Evolutionary conservation across 352 stramenopile species (phyloP).

Genomic region (Phytophthora sp.): DNA sequence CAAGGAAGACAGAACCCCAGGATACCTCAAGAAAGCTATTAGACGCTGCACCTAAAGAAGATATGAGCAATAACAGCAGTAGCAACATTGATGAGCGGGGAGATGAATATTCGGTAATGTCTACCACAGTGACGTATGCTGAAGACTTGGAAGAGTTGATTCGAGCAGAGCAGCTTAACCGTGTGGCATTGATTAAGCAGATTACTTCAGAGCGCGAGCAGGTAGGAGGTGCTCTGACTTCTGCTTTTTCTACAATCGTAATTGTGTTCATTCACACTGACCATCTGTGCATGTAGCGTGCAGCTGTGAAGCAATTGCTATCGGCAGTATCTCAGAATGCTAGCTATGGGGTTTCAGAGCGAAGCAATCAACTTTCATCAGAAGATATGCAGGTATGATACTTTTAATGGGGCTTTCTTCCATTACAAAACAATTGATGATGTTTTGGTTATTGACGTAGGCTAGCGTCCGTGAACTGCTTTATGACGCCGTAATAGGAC

Average conservation of each 20-base stretch:
- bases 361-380: slow-evolving; percentile 30
- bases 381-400: slow-evolving; percentile 27
- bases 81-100: too few species aligned
- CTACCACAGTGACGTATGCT: slow-evolving; percentile 27
- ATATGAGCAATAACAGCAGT: too few species aligned
- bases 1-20: slow-evolving; percentile 10
- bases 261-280: too few species aligned
- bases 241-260: too few species aligned
- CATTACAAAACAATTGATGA: too few species aligned
- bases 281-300: slow-evolving; percentile 24
- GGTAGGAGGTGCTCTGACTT: slow-evolving; percentile 26
- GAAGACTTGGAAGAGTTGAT: slow-evolving; percentile 60
- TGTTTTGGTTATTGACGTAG: slow-evolving; percentile 14
- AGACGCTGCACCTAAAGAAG: not conserved
- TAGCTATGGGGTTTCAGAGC: not conserved
- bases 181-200: slow-evolving; percentile 61
- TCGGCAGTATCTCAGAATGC: slow-evolving; percentile 14
- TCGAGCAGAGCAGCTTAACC: slow-evolving; percentile 52
- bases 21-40: slow-evolving; percentile 9
- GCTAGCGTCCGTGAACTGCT: slow-evolving; percentile 52
- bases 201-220: slow-evolving; percentile 63
- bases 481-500: slow-evolving; percentile 73
- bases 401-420: too few species aligned
- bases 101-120: too few species aligned
- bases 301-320: slow-evolving; percentile 62